Conservation (phyloP, 1,139 yeast species). For the Kodamaea suecica region DNA sequence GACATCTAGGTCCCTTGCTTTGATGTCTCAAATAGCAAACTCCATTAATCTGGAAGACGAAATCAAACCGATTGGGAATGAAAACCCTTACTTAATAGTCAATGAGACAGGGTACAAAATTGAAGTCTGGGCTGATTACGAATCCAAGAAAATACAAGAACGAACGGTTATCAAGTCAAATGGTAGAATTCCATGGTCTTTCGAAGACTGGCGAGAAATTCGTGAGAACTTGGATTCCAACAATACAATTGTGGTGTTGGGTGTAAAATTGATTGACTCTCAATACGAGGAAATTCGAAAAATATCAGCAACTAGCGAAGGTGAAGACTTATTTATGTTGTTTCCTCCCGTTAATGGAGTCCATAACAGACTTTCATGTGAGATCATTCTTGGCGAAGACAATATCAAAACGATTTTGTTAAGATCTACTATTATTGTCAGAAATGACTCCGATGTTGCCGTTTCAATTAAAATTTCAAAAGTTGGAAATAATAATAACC, state of each 20-base stretch:
- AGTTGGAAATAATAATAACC: neutral
- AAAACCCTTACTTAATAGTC: constrained; percentile 73
- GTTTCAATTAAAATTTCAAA: constrained; percentile 41
- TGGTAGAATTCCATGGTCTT: constrained; percentile 74
- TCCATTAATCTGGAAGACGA: constrained; percentile 54
- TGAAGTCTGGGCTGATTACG: constrained; percentile 69
- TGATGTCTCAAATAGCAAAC: constrained; percentile 64
- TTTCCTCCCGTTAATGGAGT: constrained; percentile 60
- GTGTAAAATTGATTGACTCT: constrained; percentile 55
- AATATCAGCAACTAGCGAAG: constrained; percentile 75
- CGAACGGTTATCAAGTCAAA: constrained; percentile 46
- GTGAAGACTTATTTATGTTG: constrained; percentile 72
- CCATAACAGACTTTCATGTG: constrained; percentile 74
- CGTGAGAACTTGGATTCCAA: constrained; percentile 78
- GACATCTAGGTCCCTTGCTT: constrained; percentile 77
- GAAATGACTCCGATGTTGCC: constrained; percentile 67
- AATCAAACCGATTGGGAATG: constrained; percentile 69
- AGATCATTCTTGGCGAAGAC: constrained; percentile 65
- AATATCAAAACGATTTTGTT: constrained; percentile 74
- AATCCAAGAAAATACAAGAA: constrained; percentile 15
- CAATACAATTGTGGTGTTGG: constrained; percentile 56
- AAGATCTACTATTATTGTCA: constrained; percentile 69
- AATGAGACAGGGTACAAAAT: constrained; percentile 85
- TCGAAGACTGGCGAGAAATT: constrained; percentile 87
- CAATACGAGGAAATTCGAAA: constrained; percentile 51